Evolutionary conservation across 345 rosid species (phyloP).

Genomic region (Gossypium sturtianum): DNA sequence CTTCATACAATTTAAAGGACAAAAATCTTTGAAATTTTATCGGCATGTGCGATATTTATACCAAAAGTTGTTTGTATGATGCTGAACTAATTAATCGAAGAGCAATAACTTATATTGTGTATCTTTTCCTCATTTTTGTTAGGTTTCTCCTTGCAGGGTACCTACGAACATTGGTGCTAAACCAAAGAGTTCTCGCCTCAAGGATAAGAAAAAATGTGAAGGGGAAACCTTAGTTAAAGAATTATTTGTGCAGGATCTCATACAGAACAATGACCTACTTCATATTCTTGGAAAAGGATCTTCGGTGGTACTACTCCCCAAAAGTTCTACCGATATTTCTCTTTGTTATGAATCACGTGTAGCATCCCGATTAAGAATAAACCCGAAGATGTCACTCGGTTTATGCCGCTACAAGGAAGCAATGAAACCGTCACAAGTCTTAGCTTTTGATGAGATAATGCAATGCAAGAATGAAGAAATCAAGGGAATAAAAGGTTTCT

Average conservation of each 20-base stretch:
- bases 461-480: constrained; percentile 25
- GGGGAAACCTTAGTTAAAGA: constrained; percentile 81
- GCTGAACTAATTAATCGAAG: neutral
- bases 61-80: neutral
- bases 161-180: constrained; percentile 45
- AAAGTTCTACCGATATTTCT: constrained; percentile 62
- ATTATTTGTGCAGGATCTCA: constrained; percentile 60
- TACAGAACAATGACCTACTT: constrained; percentile 64
- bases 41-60: neutral
- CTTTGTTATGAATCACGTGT: constrained; percentile 60
- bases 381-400: constrained; percentile 26
- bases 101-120: neutral
- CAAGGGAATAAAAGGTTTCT: constrained; percentile 34
- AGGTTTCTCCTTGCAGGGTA: constrained; percentile 43
- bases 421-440: constrained; percentile 29
- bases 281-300: constrained; percentile 73
- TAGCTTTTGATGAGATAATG: constrained; percentile 29
- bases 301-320: constrained; percentile 66
- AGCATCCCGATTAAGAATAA: constrained; percentile 54
- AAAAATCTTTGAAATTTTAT: neutral
- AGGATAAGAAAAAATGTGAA: constrained; percentile 86
- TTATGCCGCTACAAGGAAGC: constrained; percentile 31
- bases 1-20: neutral
- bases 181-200: constrained; percentile 88
- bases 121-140: constrained; percentile 12